phyloP scores from a whole-genome alignment of 23 red algal genomes.

The Gracilaria domingensis region DNA sequence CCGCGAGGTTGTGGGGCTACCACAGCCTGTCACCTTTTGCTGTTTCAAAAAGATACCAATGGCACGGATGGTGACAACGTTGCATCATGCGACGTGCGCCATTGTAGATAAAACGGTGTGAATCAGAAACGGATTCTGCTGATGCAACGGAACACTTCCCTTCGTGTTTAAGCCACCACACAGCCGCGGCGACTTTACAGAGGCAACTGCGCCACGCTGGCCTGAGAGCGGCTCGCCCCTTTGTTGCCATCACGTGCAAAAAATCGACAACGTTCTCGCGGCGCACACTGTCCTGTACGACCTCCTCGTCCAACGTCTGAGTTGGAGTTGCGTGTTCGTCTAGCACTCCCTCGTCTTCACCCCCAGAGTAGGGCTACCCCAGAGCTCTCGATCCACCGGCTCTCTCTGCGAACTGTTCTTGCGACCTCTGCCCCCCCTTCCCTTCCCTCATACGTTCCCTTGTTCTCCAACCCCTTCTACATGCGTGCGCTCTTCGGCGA shows the following conservation, averaged over 20 bases:
- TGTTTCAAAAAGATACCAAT: too few species aligned
- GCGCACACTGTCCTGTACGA: neutral
- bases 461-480: neutral
- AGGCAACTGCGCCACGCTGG: neutral
- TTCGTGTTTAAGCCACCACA: neutral
- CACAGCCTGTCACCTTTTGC: too few species aligned
- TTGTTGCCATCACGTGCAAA: neutral
- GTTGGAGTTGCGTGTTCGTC: too few species aligned
- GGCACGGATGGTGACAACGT: too few species aligned
- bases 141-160: too few species aligned
- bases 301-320: too few species aligned
- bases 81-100: neutral
- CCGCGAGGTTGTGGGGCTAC: too few species aligned
- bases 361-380: neutral
- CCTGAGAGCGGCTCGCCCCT: neutral
- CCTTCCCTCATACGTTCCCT: neutral
- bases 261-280: neutral
- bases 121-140: neutral
- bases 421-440: slow-evolving; percentile 6
- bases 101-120: neutral
- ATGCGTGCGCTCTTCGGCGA: slow-evolving; percentile 6
- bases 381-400: neutral
- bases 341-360: too few species aligned
- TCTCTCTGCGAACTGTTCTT: neutral
- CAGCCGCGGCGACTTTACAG: neutral